phyloP scores from a whole-genome alignment of 2,329 filamentous ascomycete genomes.

The Xylariaceae sp. region DNA sequence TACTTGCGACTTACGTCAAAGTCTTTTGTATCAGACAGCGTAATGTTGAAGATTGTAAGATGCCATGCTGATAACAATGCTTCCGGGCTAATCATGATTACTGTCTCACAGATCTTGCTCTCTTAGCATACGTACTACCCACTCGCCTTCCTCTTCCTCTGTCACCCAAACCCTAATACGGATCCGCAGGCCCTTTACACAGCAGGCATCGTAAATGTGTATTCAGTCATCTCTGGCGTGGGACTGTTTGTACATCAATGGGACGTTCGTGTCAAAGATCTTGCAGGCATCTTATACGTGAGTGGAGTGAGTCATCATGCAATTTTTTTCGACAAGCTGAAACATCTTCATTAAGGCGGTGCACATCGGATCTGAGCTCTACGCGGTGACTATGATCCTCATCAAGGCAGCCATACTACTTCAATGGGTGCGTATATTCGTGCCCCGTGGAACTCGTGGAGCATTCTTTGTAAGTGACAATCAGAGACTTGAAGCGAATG shows the following conservation, averaged over 20 bases:
- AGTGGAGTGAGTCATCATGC: not conserved
- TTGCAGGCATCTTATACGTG: conserved; percentile 5
- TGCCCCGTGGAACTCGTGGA: conserved; percentile 1
- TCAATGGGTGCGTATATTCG: conserved; percentile 7
- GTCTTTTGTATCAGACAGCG: too few species aligned
- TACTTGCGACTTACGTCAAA: too few species aligned
- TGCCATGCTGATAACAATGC: too few species aligned
- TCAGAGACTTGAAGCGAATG: too few species aligned
- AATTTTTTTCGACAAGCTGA: not conserved
- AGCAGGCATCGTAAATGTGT: not conserved
- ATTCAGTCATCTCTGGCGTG: not conserved
- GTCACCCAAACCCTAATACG: too few species aligned
- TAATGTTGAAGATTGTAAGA: too few species aligned
- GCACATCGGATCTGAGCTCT: conserved; percentile 2
- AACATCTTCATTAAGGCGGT: not conserved
- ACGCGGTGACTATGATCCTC: conserved; percentile 1
- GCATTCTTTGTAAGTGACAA: conserved; percentile 2
- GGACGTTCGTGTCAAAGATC: conserved; percentile 2
- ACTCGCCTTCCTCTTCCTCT: too few species aligned
- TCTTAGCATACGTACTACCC: too few species aligned
- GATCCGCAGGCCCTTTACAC: too few species aligned
- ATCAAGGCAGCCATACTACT: conserved; percentile 5
- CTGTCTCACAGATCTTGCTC: too few species aligned
- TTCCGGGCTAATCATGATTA: too few species aligned
- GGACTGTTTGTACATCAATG: conserved; percentile 11